phyloP scores from a whole-genome alignment of 768 basidiomycete genomes.

The Psilocybe azurescens region DNA sequence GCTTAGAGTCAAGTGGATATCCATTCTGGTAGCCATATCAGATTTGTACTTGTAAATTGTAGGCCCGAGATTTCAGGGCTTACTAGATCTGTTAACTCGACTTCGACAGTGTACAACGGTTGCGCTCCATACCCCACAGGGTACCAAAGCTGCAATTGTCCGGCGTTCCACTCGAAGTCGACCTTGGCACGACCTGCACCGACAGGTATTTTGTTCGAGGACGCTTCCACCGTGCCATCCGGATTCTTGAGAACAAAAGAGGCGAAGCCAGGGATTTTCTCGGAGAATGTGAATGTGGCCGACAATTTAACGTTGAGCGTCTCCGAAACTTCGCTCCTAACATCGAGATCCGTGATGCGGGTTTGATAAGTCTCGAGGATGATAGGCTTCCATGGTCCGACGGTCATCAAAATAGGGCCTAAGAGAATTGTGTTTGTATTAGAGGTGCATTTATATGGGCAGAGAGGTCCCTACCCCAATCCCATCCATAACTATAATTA shows the following conservation, averaged over 20 bases:
- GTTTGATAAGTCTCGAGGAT: conserved; percentile 69
- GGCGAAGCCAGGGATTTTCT: conserved; percentile 41
- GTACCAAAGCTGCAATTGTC: conserved; percentile 81
- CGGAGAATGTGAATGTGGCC: conserved; percentile 48
- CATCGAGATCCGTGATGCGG: conserved; percentile 68
- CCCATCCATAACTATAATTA: conserved; percentile 79
- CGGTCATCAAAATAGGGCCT: conserved; percentile 87
- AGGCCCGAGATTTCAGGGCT: conserved; percentile 11
- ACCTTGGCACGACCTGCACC: conserved; percentile 41
- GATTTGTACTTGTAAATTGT: neutral
- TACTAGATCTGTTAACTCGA: conserved; percentile 61
- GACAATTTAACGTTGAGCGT: conserved; percentile 55
- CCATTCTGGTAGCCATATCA: conserved; percentile 44
- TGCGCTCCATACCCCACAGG: conserved; percentile 85
- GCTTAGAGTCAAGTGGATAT: conserved; percentile 54
- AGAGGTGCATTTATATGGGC: conserved; percentile 24
- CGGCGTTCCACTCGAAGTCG: conserved; percentile 55
- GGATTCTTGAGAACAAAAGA: conserved; percentile 55
- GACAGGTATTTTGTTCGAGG: conserved; percentile 40
- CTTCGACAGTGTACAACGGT: conserved; percentile 70
- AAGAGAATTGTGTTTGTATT: conserved; percentile 54
- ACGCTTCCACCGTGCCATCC: conserved; percentile 50
- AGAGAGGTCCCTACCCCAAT: conserved; percentile 63
- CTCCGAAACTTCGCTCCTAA: conserved; percentile 63
- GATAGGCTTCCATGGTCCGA: conserved; percentile 89